Evolutionary conservation across 495 filamentous ascomycete genomes (phyloP).

Genomic region (Lasiosphaeris hirsuta): DNA sequence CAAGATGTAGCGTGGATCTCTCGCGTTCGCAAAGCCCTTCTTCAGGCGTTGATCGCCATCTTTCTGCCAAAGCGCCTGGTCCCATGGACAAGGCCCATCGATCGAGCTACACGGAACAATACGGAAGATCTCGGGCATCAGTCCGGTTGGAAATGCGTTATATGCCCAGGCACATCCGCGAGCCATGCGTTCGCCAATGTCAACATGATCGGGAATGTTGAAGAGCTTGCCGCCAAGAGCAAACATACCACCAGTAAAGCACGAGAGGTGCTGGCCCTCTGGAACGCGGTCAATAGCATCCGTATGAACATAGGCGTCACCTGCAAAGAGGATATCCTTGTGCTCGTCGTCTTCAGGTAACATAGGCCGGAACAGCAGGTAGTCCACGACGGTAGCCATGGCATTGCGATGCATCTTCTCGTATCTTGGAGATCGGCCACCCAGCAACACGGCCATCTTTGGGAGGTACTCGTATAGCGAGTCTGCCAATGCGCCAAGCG

Average conservation of each 20-base stretch:
- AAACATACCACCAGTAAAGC: conserved; percentile 84
- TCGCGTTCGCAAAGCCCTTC: conserved; percentile 59
- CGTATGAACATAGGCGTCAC: conserved; percentile 52
- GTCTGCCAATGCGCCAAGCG: conserved; percentile 71
- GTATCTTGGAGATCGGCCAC: conserved; percentile 69
- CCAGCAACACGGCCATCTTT: conserved; percentile 65
- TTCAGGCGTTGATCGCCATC: conserved; percentile 57
- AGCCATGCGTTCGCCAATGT: conserved; percentile 66
- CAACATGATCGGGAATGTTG: conserved; percentile 59
- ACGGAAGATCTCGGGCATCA: conserved; percentile 76
- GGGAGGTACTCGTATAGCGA: conserved; percentile 83
- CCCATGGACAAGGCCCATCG: conserved; percentile 61
- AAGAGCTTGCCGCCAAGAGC: conserved; percentile 72
- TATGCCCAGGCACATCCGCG: conserved; percentile 88
- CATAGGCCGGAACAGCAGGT: conserved; percentile 64
- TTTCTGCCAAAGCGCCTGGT: conserved; percentile 55
- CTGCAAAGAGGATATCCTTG: conserved; percentile 45
- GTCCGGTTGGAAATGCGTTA: conserved; percentile 63
- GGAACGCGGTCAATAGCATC: conserved; percentile 41
- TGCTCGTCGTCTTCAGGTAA: conserved; percentile 43
- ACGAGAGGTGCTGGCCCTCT: conserved; percentile 44
- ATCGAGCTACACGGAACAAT: conserved; percentile 57
- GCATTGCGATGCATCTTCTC: conserved; percentile 68
- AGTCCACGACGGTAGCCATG: conserved; percentile 58
- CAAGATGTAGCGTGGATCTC: conserved; percentile 43